phyloP scores from a whole-genome alignment of 1,139 yeast genomes.

The Entelexis sorbosivorans region DNA sequence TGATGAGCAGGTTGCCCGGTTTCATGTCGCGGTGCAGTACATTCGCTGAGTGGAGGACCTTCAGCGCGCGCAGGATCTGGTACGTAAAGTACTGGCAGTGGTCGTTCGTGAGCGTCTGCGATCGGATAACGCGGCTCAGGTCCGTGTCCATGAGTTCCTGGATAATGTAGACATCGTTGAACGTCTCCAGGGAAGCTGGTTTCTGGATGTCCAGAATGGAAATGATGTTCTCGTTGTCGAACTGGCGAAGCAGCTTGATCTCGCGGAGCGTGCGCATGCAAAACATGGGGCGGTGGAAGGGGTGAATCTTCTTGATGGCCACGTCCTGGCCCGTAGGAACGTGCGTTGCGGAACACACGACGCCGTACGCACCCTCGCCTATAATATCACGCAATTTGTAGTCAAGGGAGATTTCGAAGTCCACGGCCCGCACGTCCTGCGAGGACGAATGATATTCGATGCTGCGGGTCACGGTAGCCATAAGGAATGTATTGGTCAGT shows the following conservation, averaged over 20 bases:
- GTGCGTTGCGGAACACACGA: constrained; percentile 87
- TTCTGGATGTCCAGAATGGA: constrained; percentile 83
- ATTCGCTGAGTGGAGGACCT: constrained; percentile 81
- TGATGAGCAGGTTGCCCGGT: constrained; percentile 75
- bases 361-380: constrained; percentile 98
- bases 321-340: constrained; percentile 81
- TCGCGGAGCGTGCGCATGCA: constrained; percentile 85
- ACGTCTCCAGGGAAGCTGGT: constrained; percentile 63
- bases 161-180: constrained; percentile 79
- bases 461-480: constrained; percentile 7
- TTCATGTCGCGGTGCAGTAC: constrained; percentile 89
- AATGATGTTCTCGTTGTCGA: constrained; percentile 84
- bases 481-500: constrained; percentile 3
- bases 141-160: constrained; percentile 97
- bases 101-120: constrained; percentile 78
- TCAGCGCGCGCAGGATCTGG: constrained; percentile 80
- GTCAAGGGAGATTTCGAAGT: constrained; percentile 80
- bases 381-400: constrained; percentile 75
- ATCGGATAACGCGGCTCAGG: constrained; percentile 75
- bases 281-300: constrained; percentile 85
- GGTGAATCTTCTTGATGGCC: constrained; percentile 90
- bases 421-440: constrained; percentile 38
- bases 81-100: constrained; percentile 89
- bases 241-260: constrained; percentile 74
- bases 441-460: constrained; percentile 19